These are phyloP conservation scores for Sarocladium brachiariae DNA, from an alignment of 2,329 filamentous ascomycete species.

Conservation along the genomic window DNA sequence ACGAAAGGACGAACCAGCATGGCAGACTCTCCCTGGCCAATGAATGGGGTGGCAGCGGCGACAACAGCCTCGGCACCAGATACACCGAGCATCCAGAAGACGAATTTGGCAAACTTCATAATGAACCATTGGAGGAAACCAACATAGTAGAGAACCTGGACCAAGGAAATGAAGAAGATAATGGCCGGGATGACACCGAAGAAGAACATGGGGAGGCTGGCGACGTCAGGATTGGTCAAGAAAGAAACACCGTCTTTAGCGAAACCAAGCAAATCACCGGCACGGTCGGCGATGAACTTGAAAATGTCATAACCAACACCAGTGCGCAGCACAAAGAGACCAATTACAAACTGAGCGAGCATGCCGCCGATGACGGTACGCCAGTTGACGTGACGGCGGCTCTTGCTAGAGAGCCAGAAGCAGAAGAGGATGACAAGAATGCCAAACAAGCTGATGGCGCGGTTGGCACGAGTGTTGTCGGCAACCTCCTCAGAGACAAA, in stretches of 20 bases:
- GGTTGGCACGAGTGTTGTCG: slow-evolving; percentile 74
- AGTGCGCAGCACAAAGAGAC: slow-evolving; percentile 80
- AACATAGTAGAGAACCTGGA: slow-evolving; percentile 77
- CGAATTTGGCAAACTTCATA: slow-evolving; percentile 78
- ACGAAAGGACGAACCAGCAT: slow-evolving; percentile 90
- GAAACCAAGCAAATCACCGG: slow-evolving; percentile 68
- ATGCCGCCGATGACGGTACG: slow-evolving; percentile 83
- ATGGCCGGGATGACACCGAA: slow-evolving; percentile 78
- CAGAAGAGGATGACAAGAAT: slow-evolving; percentile 60
- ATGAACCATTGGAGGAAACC: slow-evolving; percentile 86
- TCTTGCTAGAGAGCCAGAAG: slow-evolving; percentile 65
- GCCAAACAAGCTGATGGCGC: slow-evolving; percentile 75
- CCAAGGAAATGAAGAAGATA: slow-evolving; percentile 93
- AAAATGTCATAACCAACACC: slow-evolving; percentile 83
- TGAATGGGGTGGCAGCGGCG: slow-evolving; percentile 86
- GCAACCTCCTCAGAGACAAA: slow-evolving; percentile 64
- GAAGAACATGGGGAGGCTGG: slow-evolving; percentile 59
- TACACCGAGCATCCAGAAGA: slow-evolving; percentile 83
- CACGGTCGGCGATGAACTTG: slow-evolving; percentile 74
- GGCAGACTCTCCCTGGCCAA: slow-evolving; percentile 87
- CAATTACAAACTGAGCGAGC: slow-evolving; percentile 80
- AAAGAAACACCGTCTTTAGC: slow-evolving; percentile 68
- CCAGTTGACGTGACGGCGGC: slow-evolving; percentile 60
- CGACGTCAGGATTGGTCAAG: slow-evolving; percentile 43
- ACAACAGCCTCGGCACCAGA: slow-evolving; percentile 92